Base-by-base conservation (phyloP, 2,329 filamentous ascomycete genomes). In the Cladosporium oxysporum region DNA sequence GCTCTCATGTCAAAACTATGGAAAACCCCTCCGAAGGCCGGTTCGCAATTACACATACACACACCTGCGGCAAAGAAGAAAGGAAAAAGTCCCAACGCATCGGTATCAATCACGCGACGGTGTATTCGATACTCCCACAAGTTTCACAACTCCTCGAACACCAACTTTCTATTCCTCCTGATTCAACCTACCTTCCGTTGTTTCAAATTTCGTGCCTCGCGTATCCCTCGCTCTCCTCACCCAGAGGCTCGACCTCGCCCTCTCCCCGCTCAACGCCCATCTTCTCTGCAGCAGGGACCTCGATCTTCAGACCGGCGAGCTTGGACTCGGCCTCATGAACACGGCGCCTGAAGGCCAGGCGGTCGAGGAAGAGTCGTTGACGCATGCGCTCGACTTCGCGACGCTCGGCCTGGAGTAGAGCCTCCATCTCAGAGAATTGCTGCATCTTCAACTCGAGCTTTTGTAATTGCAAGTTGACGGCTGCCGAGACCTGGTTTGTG, bases 361-460 rank as follows among this genome's bases (percentile, higher is more conserved):
- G 88, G 78, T 99, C 95, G 44, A 98, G 83, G 83, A 98, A 97
- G 21, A 99, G 85, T 77, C 97, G 91, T 78, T 98, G 93, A 33
- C 94, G 88, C 49, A 91, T 92, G 66, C 93, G 88, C 79, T 99
- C 95, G 26, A 99, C 84, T 79, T 99, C 95, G 67, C 93, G 88
- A 67, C 94, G 90, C 81, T 99, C 95, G 6, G 93, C 92, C 73
- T 96, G 91, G 60, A 99, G 84, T 53, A 97, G 90, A 21, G 91
- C 86, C 79, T 99, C 95, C 86, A 99, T 93, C 78, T 99, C 95
- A 73, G 91, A 90, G 80, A 99, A 99, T 77, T 98, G 96, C 75
- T 92, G 90, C 67, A 99, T 85, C 81, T 99, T 99, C 73, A 98
- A 83, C 79, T 98, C 93, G 68, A 98, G 88, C 80, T 99, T 99